Conservation (phyloP, 2,329 filamentous ascomycete genomes). For the Trichoderma simmonsii region DNA sequence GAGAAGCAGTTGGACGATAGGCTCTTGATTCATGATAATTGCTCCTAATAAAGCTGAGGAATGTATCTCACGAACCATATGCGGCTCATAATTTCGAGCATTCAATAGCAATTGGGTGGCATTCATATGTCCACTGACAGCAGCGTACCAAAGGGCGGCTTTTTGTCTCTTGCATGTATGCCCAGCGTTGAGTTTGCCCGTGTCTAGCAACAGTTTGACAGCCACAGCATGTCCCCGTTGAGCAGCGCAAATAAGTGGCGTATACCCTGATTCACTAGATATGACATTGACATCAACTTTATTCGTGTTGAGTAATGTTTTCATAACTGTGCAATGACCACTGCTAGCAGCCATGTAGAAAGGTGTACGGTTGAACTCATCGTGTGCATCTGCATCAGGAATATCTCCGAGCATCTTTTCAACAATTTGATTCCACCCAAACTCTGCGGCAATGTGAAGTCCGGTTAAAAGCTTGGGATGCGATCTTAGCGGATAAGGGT, state of each 20-base stretch:
- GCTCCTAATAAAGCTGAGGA: not conserved
- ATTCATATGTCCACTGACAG: not conserved
- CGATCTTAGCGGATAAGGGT: no score
- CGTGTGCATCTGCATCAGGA: no score
- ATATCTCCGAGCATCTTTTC: no score
- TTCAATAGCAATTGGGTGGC: not conserved
- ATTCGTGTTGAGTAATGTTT: not conserved
- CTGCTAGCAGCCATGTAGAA: not conserved
- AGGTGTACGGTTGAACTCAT: no score
- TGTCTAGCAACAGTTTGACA: not conserved
- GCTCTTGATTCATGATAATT: not conserved
- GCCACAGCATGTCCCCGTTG: not conserved
- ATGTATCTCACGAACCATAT: not conserved
- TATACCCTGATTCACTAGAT: not conserved
- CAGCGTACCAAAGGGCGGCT: not conserved
- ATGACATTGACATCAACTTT: not conserved
- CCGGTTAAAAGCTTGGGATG: no score
- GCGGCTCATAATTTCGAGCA: fast-evolving
- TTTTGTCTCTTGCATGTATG: not conserved
- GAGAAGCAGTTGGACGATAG: not conserved
- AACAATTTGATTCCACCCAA: no score
- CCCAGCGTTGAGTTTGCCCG: not conserved
- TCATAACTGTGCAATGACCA: not conserved
- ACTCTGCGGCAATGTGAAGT: no score
- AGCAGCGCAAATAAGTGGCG: not conserved